Conservation (phyloP, 192 early-diverging fungal genomes). For the Funneliformis mosseae region DNA sequence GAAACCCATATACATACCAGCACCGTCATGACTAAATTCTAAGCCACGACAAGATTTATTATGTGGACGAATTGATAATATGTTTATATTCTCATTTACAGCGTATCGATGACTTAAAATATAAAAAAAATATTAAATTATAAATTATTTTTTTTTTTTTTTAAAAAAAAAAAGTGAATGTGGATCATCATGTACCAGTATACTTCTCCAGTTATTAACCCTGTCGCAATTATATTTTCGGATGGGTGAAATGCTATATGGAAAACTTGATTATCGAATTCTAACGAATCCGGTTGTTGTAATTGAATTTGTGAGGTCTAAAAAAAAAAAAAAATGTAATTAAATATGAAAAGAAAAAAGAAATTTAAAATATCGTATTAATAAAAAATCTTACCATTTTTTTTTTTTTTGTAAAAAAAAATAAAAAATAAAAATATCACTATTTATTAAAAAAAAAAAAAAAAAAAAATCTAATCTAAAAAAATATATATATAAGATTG, state of each 20-base stretch:
- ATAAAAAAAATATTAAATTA: background rate
- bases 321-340: background rate
- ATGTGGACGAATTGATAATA: conserved; percentile 64
- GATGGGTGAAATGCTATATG: conserved; percentile 73
- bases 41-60: conserved; percentile 88
- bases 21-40: conserved; percentile 78
- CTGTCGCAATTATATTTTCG: conserved; percentile 65
- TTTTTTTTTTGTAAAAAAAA: background rate
- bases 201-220: conserved; percentile 74
- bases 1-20: conserved; percentile 38
- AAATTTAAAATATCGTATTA: background rate
- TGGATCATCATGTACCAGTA: conserved; percentile 57
- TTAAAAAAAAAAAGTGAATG: background rate
- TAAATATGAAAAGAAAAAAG: background rate
- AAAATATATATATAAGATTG: background rate
- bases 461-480: background rate
- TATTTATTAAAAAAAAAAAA: no score
- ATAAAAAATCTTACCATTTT: background rate
- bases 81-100: conserved; percentile 40
- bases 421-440: no score
- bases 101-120: conserved; percentile 39
- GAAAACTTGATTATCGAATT: conserved; percentile 57
- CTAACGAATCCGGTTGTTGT: conserved; percentile 43
- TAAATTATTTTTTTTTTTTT: conserved; percentile 6
- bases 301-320: background rate